Evolutionary conservation across 306 rosid species (phyloP).

Genomic region (Cucumis sativus): Cucumber_9930_V3 NC_026661.2:19960001-19960500

Average conservation of each 20-base stretch:
- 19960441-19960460: background rate
- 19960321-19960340: too few relatives aligned
- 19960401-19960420: background rate
- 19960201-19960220: background rate
- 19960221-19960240: background rate
- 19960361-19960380: background rate
- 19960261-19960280: background rate
- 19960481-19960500: background rate
- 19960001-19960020: background rate
- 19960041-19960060: background rate
- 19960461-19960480: background rate
- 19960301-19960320: too few relatives aligned
- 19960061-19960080: background rate
- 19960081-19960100: constrained; percentile 1
- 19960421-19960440: background rate
- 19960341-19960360: background rate
- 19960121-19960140: background rate
- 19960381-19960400: background rate
- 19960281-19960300: too few relatives aligned
- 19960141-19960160: background rate
- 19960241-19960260: background rate
- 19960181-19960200: background rate
- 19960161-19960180: background rate
- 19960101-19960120: background rate
- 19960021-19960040: background rate